These are phyloP conservation scores for Globisporangium abappressorium DNA, from an alignment of 352 stramenopile species.

Conservation along the genomic window DNA sequence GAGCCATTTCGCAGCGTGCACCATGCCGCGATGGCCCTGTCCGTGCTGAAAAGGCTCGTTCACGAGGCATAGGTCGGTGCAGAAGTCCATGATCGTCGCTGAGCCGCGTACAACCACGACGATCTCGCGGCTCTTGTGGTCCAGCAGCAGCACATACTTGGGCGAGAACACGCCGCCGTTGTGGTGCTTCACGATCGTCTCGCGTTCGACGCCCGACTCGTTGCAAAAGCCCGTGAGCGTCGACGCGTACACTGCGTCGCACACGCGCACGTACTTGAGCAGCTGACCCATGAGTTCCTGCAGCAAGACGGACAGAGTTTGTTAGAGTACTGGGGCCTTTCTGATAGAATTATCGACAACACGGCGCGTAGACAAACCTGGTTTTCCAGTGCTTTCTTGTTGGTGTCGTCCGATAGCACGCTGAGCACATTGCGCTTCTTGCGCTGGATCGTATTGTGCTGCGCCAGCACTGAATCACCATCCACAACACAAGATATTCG, in stretches of 20 bases:
- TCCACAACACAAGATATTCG: not conserved
- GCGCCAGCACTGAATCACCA: conserved; percentile 37
- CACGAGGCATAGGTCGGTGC: conserved; percentile 73
- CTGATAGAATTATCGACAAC: not conserved
- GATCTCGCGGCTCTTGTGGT: conserved; percentile 55
- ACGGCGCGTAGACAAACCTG: not conserved
- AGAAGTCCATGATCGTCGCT: conserved; percentile 78
- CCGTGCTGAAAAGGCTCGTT: conserved; percentile 69
- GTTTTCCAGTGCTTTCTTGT: conserved; percentile 26
- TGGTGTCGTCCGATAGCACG: conserved; percentile 22
- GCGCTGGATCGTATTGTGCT: conserved; percentile 59
- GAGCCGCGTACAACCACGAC: conserved; percentile 65
- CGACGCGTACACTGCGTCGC: conserved; percentile 69
- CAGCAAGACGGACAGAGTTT: not conserved
- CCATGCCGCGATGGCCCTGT: conserved; percentile 80
- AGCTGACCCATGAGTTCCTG: conserved; percentile 14
- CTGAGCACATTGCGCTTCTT: conserved; percentile 23
- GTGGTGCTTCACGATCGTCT: conserved; percentile 47
- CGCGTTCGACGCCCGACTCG: conserved; percentile 38
- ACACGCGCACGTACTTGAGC: conserved; percentile 36
- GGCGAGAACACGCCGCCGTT: conserved; percentile 74
- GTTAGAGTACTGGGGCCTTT: not conserved
- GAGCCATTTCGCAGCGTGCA: conserved; percentile 71
- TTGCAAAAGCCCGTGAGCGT: conserved; percentile 48
- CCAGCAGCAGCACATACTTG: conserved; percentile 62